Percentiles rank a stretch among this genome's conserved stretches.
Conservation (phyloP, 371 early-diverging fungal species). For the Blakeslea trispora region DNA sequence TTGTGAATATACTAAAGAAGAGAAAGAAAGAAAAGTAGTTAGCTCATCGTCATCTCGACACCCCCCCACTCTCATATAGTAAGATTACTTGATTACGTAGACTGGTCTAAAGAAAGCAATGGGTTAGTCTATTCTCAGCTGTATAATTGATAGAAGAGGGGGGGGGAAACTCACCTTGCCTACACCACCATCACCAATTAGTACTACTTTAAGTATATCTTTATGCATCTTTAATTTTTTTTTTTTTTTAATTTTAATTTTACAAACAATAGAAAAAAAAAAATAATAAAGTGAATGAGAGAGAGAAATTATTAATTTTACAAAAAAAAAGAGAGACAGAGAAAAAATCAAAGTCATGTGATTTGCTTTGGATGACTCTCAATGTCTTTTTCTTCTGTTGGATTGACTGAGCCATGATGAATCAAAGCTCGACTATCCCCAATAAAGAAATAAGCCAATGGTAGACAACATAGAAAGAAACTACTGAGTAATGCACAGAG, state of each 20-base stretch:
- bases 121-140: too few species aligned
- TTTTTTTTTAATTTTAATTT: not conserved
- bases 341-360: too few species aligned
- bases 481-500: conserved; percentile 25
- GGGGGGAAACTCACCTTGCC: conserved; percentile 75
- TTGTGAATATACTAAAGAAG: conserved; percentile 86
- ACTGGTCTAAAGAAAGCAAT: conserved; percentile 47
- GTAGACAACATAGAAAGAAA: conserved; percentile 35
- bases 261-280: conserved; percentile 3
- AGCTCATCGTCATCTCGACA: too few species aligned
- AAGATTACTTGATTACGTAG: conserved; percentile 63
- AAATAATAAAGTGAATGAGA: not conserved
- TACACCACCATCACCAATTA: conserved; percentile 86
- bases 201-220: conserved; percentile 71
- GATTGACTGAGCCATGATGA: too few species aligned
- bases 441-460: conserved; percentile 38
- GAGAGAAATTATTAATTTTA: not conserved
- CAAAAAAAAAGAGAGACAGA: too few species aligned
- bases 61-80: too few species aligned
- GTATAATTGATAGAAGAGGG: too few species aligned
- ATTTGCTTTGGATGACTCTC: too few species aligned
- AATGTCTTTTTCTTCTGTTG: not conserved
- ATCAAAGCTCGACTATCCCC: conserved; percentile 23
- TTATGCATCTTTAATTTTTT: conserved; percentile 36
- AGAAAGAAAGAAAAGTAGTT: too few species aligned